Evolutionary conservation across 306 rosid genomes (phyloP).

Genomic region (Prunus mongolica): DNA sequence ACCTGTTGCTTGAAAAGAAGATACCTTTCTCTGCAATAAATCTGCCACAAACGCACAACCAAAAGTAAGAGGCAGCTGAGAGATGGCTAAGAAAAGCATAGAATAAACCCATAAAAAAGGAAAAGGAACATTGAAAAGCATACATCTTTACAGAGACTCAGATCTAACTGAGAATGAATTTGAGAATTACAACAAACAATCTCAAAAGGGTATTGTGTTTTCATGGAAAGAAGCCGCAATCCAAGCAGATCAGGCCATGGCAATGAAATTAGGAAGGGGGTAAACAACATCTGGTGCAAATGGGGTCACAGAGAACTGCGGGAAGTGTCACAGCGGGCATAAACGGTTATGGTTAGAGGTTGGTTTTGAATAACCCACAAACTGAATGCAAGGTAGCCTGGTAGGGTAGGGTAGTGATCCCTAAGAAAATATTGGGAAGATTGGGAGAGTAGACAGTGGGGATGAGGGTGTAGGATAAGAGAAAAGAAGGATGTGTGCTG

Average conservation of each 20-base stretch:
- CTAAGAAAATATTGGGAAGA: constrained; percentile 31
- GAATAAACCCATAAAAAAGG: constrained; percentile 39
- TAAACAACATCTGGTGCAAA: constrained; percentile 10
- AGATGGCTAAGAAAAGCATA: constrained; percentile 30
- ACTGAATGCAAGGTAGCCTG: constrained; percentile 13
- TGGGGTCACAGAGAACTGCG: constrained; percentile 19
- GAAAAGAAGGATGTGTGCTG: constrained; percentile 29
- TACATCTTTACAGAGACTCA: constrained; percentile 66
- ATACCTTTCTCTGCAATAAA: constrained; percentile 72
- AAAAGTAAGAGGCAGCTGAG: constrained; percentile 23
- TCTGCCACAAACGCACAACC: constrained; percentile 53
- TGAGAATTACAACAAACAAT: neutral
- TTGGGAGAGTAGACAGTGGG: neutral
- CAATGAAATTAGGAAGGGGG: neutral
- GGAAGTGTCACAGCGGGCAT: constrained; percentile 16
- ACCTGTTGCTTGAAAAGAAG: constrained; percentile 45
- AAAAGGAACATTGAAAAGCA: constrained; percentile 31
- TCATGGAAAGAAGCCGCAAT: constrained; percentile 37
- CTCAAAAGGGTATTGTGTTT: constrained; percentile 7
- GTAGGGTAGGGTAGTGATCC: constrained; percentile 31
- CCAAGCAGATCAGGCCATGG: constrained; percentile 50
- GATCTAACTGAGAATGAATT: constrained; percentile 50
- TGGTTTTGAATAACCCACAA: constrained; percentile 38
- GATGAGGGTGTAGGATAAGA: constrained; percentile 50
- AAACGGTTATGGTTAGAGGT: constrained; percentile 32